Evolutionary conservation across 208 protist genomes (phyloP).

Genomic region (Porcisia deanei): DNA sequence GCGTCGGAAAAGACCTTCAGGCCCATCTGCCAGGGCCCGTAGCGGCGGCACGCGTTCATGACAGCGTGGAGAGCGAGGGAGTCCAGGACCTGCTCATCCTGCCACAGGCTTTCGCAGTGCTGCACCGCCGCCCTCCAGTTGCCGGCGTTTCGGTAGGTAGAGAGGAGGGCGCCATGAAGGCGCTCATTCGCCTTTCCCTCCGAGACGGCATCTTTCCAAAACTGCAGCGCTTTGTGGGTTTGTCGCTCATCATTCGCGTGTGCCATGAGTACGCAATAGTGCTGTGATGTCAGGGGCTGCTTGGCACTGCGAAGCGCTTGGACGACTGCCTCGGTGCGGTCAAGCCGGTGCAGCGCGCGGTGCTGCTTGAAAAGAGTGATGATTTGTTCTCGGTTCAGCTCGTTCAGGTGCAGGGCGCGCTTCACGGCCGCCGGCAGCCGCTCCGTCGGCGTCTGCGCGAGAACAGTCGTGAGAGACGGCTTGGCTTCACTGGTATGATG

Average conservation of each 20-base stretch:
- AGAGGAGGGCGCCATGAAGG: constrained; percentile 74
- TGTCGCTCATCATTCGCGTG: constrained; percentile 84
- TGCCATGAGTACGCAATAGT: constrained; percentile 83
- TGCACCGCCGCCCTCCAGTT: constrained; percentile 67
- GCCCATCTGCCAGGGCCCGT: constrained; percentile 55
- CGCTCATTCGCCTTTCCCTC: constrained; percentile 60
- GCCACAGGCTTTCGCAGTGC: constrained; percentile 68
- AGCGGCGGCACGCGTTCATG: constrained; percentile 81
- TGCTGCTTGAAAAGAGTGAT: constrained; percentile 56
- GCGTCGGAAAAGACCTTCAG: constrained; percentile 62
- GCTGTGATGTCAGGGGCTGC: constrained; percentile 54
- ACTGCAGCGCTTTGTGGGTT: constrained; percentile 49
- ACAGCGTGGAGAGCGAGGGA: constrained; percentile 67
- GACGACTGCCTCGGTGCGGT: constrained; percentile 68
- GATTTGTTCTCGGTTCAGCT: constrained; percentile 56
- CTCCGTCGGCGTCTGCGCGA: constrained; percentile 43
- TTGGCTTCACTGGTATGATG: constrained; percentile 59
- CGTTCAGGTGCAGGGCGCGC: constrained; percentile 49
- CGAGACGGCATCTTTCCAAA: constrained; percentile 64
- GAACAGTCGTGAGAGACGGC: constrained; percentile 45
- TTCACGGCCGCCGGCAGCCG: constrained; percentile 40
- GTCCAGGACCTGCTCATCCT: constrained; percentile 70
- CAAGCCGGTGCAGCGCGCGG: constrained; percentile 69
- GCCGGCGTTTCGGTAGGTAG: constrained; percentile 61
- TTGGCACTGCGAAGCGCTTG: constrained; percentile 40